Conservation (phyloP, 2,329 filamentous ascomycete genomes). For the Aspergillus oerlinghausenensis region DNA sequence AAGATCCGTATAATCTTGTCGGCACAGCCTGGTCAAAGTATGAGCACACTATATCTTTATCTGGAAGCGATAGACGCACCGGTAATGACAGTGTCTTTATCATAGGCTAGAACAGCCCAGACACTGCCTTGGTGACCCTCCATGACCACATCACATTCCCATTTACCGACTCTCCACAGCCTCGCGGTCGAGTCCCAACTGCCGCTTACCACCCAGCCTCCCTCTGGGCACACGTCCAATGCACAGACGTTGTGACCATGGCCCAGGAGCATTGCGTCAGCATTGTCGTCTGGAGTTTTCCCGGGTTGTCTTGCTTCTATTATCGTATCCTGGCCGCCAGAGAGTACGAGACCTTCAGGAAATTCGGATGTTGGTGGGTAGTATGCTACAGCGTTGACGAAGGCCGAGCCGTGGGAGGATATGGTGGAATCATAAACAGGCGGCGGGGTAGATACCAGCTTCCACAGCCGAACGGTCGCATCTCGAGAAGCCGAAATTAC, state of each 20-base stretch:
- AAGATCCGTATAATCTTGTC: constrained; percentile 88
- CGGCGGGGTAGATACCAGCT: constrained; percentile 59
- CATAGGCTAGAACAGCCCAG: constrained; percentile 85
- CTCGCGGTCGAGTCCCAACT: constrained; percentile 90
- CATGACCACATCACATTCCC: constrained; percentile 71
- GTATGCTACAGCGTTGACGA: constrained; percentile 81
- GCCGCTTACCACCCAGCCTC: constrained; percentile 76
- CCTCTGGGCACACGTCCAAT: constrained; percentile 70
- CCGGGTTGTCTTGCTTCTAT: constrained; percentile 80
- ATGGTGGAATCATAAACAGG: constrained; percentile 74
- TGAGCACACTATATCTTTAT: constrained; percentile 12
- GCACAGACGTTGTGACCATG: constrained; percentile 86
- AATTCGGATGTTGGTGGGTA: constrained; percentile 63
- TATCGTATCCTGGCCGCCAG: constrained; percentile 85
- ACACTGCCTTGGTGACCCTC: constrained; percentile 76
- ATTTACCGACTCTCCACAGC: constrained; percentile 79
- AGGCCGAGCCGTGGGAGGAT: constrained; percentile 72
- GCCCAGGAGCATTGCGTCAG: constrained; percentile 79
- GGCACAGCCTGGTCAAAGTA: constrained; percentile 60
- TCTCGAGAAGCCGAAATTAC: constrained; percentile 87
- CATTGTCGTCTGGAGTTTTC: constrained; percentile 65
- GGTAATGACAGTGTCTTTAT: constrained; percentile 75
- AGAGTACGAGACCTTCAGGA: constrained; percentile 76
- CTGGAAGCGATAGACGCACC: constrained; percentile 33
- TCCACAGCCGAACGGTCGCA: constrained; percentile 84